phyloP scores from a whole-genome alignment of 2,329 filamentous ascomycete species.

The Coniochaeta pulveracea region DNA sequence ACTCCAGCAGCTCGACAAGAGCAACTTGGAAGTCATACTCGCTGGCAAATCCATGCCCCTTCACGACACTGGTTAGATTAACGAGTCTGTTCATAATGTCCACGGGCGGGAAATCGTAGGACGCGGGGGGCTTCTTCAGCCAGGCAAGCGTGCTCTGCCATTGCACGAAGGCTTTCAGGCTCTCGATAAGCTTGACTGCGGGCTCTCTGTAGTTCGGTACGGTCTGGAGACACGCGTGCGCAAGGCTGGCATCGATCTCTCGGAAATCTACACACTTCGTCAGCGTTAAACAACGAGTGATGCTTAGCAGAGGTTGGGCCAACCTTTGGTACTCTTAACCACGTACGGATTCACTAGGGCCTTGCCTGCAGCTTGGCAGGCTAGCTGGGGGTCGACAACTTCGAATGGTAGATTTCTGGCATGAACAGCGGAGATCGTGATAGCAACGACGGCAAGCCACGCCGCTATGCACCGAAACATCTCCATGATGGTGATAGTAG shows the following conservation, averaged over 20 bases:
- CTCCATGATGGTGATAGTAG: too few species aligned
- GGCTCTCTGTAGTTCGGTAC: conserved; percentile 24
- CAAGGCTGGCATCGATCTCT: conserved; percentile 23
- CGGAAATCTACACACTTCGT: too few species aligned
- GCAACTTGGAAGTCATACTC: conserved; percentile 45
- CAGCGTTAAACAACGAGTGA: too few species aligned
- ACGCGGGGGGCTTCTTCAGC: conserved; percentile 37
- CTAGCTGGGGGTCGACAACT: too few species aligned
- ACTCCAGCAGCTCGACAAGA: conserved; percentile 38
- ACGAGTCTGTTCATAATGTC: conserved; percentile 36
- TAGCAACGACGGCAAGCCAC: too few species aligned
- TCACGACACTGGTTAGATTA: conserved; percentile 29
- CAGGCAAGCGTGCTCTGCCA: conserved; percentile 37
- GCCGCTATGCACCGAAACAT: too few species aligned
- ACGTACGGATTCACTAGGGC: too few species aligned
- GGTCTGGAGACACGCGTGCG: conserved; percentile 24
- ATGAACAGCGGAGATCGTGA: too few species aligned
- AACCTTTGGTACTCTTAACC: too few species aligned
- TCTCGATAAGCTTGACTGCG: conserved; percentile 22
- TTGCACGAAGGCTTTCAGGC: conserved; percentile 28
- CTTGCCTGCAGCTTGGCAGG: too few species aligned
- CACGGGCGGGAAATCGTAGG: conserved; percentile 34
- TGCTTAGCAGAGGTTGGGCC: too few species aligned
- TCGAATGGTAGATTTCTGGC: too few species aligned
- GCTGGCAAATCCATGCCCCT: conserved; percentile 29